Percentiles rank a stretch among this genome's conserved stretches.
These are phyloP conservation scores for Globisporangium echinulatum DNA, from an alignment of 352 stramenopile genomes.

Conservation along the genomic window DNA sequence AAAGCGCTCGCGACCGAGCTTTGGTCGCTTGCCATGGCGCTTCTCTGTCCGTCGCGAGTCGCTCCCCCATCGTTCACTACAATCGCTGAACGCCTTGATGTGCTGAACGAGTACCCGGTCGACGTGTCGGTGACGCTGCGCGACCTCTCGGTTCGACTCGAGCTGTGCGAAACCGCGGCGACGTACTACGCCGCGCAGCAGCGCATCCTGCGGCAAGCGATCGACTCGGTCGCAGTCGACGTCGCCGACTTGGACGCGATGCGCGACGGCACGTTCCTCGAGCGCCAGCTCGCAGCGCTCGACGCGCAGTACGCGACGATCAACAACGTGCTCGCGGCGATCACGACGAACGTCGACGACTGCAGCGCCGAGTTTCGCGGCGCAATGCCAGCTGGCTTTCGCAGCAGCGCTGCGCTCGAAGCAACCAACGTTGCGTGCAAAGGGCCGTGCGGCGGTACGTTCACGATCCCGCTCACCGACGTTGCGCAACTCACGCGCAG, in stretches of 20 bases:
- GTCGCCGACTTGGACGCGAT: slow-evolving; percentile 49
- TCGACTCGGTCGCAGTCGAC: slow-evolving; percentile 54
- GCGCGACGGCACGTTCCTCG: slow-evolving; percentile 46
- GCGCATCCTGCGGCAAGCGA: slow-evolving; percentile 58
- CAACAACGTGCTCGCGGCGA: slow-evolving; percentile 40
- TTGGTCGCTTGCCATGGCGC: slow-evolving; percentile 48
- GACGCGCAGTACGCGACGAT: slow-evolving; percentile 53
- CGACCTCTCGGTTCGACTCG: slow-evolving; percentile 56
- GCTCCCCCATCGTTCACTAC: slow-evolving; percentile 15
- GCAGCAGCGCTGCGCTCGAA: slow-evolving; percentile 47
- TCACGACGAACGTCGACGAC: slow-evolving; percentile 60
- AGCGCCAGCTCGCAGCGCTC: slow-evolving; percentile 42
- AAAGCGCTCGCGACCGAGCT: slow-evolving; percentile 37
- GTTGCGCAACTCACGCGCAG: slow-evolving; percentile 19
- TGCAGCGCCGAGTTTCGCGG: slow-evolving; percentile 53
- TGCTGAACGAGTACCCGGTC: slow-evolving; percentile 64
- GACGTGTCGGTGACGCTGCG: slow-evolving; percentile 62
- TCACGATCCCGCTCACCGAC: slow-evolving; percentile 56
- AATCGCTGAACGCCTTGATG: slow-evolving; percentile 40
- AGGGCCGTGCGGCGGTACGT: slow-evolving; percentile 46
- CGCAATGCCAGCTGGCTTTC: slow-evolving; percentile 42
- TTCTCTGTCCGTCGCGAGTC: slow-evolving; percentile 7
- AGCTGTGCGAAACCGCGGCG: slow-evolving; percentile 45
- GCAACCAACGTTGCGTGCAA: slow-evolving; percentile 56
- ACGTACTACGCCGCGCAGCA: slow-evolving; percentile 58